Base-by-base conservation (phyloP, 805 yeast genomes). In the Yarrowia sp. region DNA sequence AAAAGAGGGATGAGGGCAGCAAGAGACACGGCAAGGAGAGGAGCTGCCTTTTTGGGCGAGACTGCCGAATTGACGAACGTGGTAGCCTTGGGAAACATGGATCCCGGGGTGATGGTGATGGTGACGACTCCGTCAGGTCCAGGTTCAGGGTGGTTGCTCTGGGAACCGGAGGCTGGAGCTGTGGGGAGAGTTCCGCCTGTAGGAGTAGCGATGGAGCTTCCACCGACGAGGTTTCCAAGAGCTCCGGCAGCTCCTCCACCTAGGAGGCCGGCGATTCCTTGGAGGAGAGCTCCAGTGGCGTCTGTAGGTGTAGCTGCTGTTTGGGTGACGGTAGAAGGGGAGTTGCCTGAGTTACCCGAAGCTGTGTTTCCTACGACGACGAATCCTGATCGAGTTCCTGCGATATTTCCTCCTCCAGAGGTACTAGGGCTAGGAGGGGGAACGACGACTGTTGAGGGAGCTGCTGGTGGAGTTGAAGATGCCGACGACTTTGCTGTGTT, bases 1-100 rank as follows among this genome's bases (percentile, higher is more conserved):
- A 56, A 7, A 26, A 56, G 63, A 15, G 63, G 48, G 38, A 56
- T 56, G 63, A 56, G 46, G 15, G 38, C 63, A 26, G 63, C 63
- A 7, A 56, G 32, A 56, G 63, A 56, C n/a, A 56, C 48, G 32
- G 48, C 63, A 22, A 56, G 36, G 3, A 56, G 48, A 40, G 63
- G 63, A 41, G 38, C 63, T 3, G 63, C 48, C 15, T 36, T 38
- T 38, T 56, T 26, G 63, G 63, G 48, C 32, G 32, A 26, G 15
- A 22, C 45, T 3, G 41, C 64, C 9, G 40, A 15, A 22, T 12
- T 52, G 26, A 35, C 64, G 32, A 32, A 26, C n/a, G 64, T 22
- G 26, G 64, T 56, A 8, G 49, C 49, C n/a, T 11, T 32, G 41
- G 64, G 64, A 49, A 56, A 56, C 41, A 26, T 9, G 10, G 49